Conservation (phyloP, 169 alveolate species). For the Toxoplasma gondii region DNA sequence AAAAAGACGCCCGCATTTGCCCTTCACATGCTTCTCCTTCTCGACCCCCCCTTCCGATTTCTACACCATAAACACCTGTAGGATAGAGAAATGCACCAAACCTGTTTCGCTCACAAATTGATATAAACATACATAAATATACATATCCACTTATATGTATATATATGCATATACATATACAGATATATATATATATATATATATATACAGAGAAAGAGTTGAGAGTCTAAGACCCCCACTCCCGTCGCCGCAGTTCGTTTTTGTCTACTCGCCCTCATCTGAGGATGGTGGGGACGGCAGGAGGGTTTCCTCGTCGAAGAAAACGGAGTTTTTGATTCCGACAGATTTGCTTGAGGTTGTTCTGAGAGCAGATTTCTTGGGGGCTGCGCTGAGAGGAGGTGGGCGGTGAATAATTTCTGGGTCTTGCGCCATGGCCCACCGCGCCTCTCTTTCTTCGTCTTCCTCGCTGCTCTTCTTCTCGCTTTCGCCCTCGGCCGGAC, state of each 20-base stretch:
- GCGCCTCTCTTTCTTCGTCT: slow-evolving; percentile 43
- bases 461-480: slow-evolving; percentile 11
- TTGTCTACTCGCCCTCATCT: slow-evolving; percentile 46
- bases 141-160: background rate
- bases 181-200: background rate
- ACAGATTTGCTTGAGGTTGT: slow-evolving; percentile 2
- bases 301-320: slow-evolving; percentile 64
- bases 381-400: slow-evolving; percentile 48
- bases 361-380: slow-evolving; percentile 40
- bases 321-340: slow-evolving; percentile 56
- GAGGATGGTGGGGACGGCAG: slow-evolving; percentile 64
- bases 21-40: no score
- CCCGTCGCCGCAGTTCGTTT: background rate
- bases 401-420: slow-evolving; percentile 61
- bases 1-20: no score
- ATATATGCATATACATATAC: background rate
- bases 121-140: background rate
- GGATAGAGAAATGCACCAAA: no score
- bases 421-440: slow-evolving; percentile 64
- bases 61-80: no score
- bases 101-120: no score
- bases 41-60: no score
- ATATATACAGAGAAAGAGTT: background rate
- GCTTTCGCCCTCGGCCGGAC: background rate
- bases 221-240: background rate